phyloP scores from a whole-genome alignment of 148 eudicot species.

The Rhododendron williamsianum region DNA sequence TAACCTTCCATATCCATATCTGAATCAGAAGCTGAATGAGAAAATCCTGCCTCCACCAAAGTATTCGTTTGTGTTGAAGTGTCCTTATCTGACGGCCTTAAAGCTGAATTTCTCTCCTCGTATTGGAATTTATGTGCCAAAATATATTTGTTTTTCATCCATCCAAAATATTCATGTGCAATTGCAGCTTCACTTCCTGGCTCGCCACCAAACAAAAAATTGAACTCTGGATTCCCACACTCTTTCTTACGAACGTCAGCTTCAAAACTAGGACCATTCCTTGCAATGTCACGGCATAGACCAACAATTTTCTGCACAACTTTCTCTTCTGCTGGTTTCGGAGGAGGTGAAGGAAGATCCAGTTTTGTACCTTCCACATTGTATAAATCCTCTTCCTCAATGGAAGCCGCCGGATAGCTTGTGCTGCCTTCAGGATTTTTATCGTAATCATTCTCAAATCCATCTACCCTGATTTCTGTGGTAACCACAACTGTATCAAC shows the following conservation, averaged over 20 bases:
- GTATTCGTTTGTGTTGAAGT: conserved; percentile 17
- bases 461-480: conserved; percentile 17
- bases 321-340: conserved; percentile 43
- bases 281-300: conserved; percentile 48
- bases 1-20: conserved; percentile 99
- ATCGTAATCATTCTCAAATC: neutral
- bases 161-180: conserved; percentile 49
- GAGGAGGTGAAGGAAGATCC: conserved; percentile 51
- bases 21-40: conserved; percentile 64
- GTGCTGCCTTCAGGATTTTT: conserved; percentile 6
- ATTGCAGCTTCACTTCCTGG: conserved; percentile 63
- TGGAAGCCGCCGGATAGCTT: conserved; percentile 4
- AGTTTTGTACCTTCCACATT: conserved; percentile 7
- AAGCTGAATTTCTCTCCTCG: conserved; percentile 16
- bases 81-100: conserved; percentile 20
- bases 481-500: conserved; percentile 14
- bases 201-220: conserved; percentile 64
- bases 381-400: conserved; percentile 13
- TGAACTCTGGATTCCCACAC: conserved; percentile 47
- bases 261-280: conserved; percentile 58
- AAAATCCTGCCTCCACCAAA: conserved; percentile 19
- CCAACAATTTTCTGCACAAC: conserved; percentile 45
- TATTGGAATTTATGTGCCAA: conserved; percentile 21
- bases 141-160: conserved; percentile 54
- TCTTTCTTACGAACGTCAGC: conserved; percentile 47